Evolutionary conservation across 2,329 filamentous ascomycete species (phyloP), one percentile per base, ranked within the genome.

Genomic region (Myriangium duriaei): DNA sequence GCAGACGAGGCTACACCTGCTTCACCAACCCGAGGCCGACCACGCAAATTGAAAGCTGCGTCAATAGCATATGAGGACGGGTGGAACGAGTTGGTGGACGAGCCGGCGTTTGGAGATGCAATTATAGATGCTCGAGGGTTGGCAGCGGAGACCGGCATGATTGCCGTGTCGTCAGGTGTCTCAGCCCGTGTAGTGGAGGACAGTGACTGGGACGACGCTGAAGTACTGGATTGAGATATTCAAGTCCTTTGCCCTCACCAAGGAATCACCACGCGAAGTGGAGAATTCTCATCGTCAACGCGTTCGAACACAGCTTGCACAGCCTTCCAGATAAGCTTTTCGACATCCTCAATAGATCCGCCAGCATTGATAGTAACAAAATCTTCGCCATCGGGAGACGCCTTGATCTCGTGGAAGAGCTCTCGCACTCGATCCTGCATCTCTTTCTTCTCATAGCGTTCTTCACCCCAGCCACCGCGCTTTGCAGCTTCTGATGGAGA

Each of bases 391-490:
- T 69, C 65, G 35, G 65, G 63, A 26, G 54, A 51, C 39, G 58
- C 49, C 45, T 67, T 61, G 47, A 79, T 51, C 10, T 63, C 62
- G 29, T 61, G 70, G 57, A 93, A 95, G 34, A 92, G 56, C 44
- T 77, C 71, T 13, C 83, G 65, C 11, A 96, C 91, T 7, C 76
- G 71, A 43, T 70, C 66, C 63, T 98, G 91, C 74, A 94, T 82
- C 52, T 78, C 76, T 42, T 71, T 72, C 55, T 76, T 80, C 63
- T 98, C 91, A 53, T 96, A 98, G 45, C 83, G 70, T 66, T 98
- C 91, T 12, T 70, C 72, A 1, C 91, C 91, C 66, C 79, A 98
- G 0, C 85, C 88, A n/a, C 85, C 86, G 12, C 91, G 69, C 49
- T 70, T 69, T 18, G 72, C 73, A 7, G 86, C 86, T 42, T 77